A percentile compares a stretch with the other conserved stretches of the same genome.
Evolutionary conservation across 805 yeast species (phyloP).

Genomic region (Brettanomyces naardenensis): DNA sequence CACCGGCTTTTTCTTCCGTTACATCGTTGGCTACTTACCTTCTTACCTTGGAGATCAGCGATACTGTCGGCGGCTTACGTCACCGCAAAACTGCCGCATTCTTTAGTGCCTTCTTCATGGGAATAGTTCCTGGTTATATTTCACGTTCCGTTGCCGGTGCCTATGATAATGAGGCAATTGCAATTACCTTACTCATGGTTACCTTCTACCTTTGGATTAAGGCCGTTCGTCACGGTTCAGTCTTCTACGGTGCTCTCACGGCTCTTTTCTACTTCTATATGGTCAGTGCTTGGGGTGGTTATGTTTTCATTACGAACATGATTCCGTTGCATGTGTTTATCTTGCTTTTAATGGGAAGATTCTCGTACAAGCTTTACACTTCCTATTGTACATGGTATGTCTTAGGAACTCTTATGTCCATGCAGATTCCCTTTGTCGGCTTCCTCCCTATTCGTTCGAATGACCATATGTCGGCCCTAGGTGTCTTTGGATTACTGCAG

Average conservation of each 20-base stretch:
- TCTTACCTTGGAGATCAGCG: slow-evolving; percentile 85
- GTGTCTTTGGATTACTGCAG: slow-evolving; percentile 93
- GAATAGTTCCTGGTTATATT: slow-evolving; percentile 97
- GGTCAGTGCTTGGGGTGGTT: slow-evolving; percentile 99
- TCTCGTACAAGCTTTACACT: slow-evolving; percentile 71
- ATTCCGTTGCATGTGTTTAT: slow-evolving; percentile 94
- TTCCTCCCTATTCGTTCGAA: slow-evolving; percentile 94
- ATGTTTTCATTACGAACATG: slow-evolving; percentile 95
- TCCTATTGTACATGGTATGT: slow-evolving; percentile 97
- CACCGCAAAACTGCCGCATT: slow-evolving; percentile 63
- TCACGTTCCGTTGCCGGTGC: slow-evolving; percentile 98
- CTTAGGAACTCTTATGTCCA: slow-evolving; percentile 93
- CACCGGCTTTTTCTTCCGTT: slow-evolving; percentile 92
- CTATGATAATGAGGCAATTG: slow-evolving; percentile 98
- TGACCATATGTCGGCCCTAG: slow-evolving; percentile 97
- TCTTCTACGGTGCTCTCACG: slow-evolving; percentile 73
- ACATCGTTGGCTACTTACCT: slow-evolving; percentile 87
- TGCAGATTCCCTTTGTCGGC: slow-evolving; percentile 99
- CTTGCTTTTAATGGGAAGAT: slow-evolving; percentile 89
- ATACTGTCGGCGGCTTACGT: slow-evolving; percentile 31
- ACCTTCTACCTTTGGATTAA: slow-evolving; percentile 96
- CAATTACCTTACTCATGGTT: slow-evolving; percentile 90
- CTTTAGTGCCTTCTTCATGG: slow-evolving; percentile 89
- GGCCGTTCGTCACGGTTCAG: slow-evolving; percentile 84
- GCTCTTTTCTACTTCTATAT: slow-evolving; percentile 92